These are phyloP conservation scores for Alternaria incomplexa DNA, from an alignment of 2,329 filamentous ascomycete genomes.

Conservation along the genomic window DNA sequence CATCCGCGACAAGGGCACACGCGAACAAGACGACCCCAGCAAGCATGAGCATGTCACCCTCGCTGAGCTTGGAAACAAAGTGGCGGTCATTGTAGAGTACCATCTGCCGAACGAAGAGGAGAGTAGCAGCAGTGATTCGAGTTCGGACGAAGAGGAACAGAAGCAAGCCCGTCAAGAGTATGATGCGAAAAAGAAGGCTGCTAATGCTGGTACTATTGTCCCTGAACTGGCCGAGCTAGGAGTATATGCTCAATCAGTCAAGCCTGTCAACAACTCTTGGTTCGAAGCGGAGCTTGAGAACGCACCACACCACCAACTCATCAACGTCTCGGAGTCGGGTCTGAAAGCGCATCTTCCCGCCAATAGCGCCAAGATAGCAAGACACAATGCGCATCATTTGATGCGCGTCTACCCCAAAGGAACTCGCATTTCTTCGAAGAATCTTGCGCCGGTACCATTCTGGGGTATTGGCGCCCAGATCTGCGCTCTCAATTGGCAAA, in stretches of 20 bases:
- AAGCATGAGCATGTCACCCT: conserved; percentile 61
- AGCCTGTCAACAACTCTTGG: conserved; percentile 71
- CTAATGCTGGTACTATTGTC: conserved; percentile 60
- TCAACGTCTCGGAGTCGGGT: conserved; percentile 72
- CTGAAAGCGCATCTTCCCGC: conserved; percentile 60
- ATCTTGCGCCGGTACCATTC: conserved; percentile 67
- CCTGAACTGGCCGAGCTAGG: conserved; percentile 70
- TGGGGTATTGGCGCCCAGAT: conserved; percentile 73
- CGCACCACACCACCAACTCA: conserved; percentile 67
- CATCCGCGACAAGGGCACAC: conserved; percentile 62
- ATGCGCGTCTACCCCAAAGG: conserved; percentile 75
- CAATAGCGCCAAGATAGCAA: conserved; percentile 57
- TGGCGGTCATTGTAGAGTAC: conserved; percentile 72
- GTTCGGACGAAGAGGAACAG: conserved; percentile 51
- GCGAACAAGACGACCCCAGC: conserved; percentile 59
- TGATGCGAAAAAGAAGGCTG: conserved; percentile 58
- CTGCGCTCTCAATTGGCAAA: conserved; percentile 74
- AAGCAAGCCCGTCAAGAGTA: conserved; percentile 62
- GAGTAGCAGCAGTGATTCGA: conserved; percentile 42
- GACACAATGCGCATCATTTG: conserved; percentile 69
- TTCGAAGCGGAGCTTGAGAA: conserved; percentile 58
- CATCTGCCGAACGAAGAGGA: conserved; percentile 62
- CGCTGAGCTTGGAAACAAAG: conserved; percentile 65
- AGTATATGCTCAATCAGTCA: conserved; percentile 73
- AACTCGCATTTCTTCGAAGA: conserved; percentile 70